phyloP scores from a whole-genome alignment of 2,329 filamentous ascomycete genomes.

The Incumbomyces lentus region DNA sequence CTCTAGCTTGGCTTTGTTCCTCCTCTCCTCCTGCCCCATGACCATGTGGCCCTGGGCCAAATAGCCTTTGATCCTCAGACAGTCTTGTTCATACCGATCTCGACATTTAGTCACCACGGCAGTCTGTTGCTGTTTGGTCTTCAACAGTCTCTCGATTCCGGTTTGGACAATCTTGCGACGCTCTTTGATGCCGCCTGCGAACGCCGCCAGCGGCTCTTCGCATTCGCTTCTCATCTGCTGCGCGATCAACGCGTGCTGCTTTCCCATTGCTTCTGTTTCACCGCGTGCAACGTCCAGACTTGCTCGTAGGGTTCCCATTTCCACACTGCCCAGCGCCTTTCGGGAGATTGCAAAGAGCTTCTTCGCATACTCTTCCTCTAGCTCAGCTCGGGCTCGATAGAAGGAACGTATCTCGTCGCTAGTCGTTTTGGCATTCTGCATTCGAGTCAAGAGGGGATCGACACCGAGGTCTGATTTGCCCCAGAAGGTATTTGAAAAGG shows the following conservation, averaged over 20 bases:
- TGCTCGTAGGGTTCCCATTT: constrained; percentile 68
- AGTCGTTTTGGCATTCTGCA: constrained; percentile 88
- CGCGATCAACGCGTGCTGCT: constrained; percentile 82
- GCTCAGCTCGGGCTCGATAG: constrained; percentile 78
- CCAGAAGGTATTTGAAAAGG: constrained; percentile 96
- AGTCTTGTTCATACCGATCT: constrained; percentile 94
- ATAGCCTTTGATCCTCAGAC: constrained; percentile 95
- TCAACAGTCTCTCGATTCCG: constrained; percentile 87
- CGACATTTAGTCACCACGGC: constrained; percentile 86
- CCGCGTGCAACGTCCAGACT: constrained; percentile 81
- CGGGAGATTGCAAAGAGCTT: constrained; percentile 78
- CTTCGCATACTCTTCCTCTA: constrained; percentile 92
- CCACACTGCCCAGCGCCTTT: constrained; percentile 80
- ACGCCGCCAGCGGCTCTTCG: constrained; percentile 85
- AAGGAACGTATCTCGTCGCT: constrained; percentile 89
- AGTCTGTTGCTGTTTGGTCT: constrained; percentile 87
- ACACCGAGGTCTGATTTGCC: constrained; percentile 98
- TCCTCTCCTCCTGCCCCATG: constrained; percentile 97
- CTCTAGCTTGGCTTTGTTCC: constrained; percentile 97
- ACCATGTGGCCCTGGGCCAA: constrained; percentile 99
- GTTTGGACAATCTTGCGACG: constrained; percentile 90
- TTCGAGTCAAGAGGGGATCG: constrained; percentile 78
- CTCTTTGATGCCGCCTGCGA: constrained; percentile 92
- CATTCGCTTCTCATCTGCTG: constrained; percentile 91
- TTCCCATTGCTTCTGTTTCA: constrained; percentile 87